Evolutionary conservation across 345 rosid species (phyloP).

Genomic region (Erucastrum elatum): DNA sequence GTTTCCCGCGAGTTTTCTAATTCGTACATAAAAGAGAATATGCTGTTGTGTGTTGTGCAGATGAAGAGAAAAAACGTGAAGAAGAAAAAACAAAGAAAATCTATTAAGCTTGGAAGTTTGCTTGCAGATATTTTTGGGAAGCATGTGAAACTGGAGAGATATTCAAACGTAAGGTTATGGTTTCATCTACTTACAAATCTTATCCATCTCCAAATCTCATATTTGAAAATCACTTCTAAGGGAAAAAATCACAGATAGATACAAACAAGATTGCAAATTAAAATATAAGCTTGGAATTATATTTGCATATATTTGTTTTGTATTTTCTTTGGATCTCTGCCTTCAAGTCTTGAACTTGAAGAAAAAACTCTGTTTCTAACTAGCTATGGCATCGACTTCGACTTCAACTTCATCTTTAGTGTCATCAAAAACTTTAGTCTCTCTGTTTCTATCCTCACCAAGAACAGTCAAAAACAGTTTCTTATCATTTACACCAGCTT

Average conservation of each 20-base stretch:
- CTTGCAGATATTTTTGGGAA: conserved; percentile 14
- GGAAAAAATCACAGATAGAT: background rate
- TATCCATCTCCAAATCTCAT: conserved; percentile 34
- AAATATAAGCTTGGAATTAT: conserved; percentile 10
- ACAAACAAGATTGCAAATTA: conserved; percentile 23
- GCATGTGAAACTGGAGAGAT: conserved; percentile 32
- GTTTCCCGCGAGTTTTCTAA: conserved; percentile 37
- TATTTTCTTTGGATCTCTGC: conserved; percentile 14
- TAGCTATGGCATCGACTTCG: conserved; percentile 29
- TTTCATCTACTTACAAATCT: conserved; percentile 34
- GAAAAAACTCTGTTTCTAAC: conserved; percentile 9
- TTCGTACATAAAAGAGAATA: conserved; percentile 26
- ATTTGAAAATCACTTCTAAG: conserved; percentile 10
- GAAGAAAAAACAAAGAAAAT: conserved; percentile 9
- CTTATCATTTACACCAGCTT: conserved; percentile 21
- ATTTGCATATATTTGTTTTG: background rate
- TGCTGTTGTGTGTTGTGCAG: conserved; percentile 5
- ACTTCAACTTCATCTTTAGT: conserved; percentile 32
- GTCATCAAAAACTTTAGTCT: conserved; percentile 32
- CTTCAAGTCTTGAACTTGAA: conserved; percentile 16
- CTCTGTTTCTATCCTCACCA: conserved; percentile 36
- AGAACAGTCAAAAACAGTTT: conserved; percentile 30
- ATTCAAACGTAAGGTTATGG: conserved; percentile 45
- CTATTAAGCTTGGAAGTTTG: conserved; percentile 36
- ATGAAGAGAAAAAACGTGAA: background rate